Conservation (phyloP, 2,329 filamentous ascomycete species). For the Chalaropsis thielavioides region DNA sequence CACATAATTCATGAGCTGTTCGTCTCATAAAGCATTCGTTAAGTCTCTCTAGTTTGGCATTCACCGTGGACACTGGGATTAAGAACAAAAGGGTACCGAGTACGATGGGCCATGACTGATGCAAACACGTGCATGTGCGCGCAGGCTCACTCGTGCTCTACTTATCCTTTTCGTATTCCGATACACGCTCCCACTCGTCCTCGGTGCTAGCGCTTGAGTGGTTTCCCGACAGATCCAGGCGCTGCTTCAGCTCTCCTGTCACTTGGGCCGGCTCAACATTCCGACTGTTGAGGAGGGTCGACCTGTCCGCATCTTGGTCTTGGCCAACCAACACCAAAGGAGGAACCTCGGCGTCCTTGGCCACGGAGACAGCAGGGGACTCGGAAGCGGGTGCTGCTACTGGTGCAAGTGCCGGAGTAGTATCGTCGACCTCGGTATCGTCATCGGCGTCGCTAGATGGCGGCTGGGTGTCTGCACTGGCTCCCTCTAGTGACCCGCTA, state of each 20-base stretch:
- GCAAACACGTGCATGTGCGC: not conserved
- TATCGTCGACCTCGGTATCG: slow-evolving; percentile 37
- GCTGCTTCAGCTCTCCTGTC: slow-evolving; percentile 36
- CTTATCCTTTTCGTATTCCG: slow-evolving; percentile 52
- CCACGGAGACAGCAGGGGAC: slow-evolving; percentile 16
- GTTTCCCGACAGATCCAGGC: slow-evolving; percentile 28
- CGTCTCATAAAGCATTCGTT: not conserved
- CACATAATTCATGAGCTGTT: not conserved
- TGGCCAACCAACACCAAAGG: not conserved
- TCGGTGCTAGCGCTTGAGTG: slow-evolving; percentile 62
- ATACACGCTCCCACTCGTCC: slow-evolving; percentile 95
- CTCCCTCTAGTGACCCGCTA: not conserved
- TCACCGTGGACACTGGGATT: not conserved
- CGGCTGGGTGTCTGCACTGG: slow-evolving; percentile 22
- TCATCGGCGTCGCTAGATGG: slow-evolving; percentile 26
- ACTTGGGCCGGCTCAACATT: slow-evolving; percentile 31
- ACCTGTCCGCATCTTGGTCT: not conserved
- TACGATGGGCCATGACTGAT: not conserved
- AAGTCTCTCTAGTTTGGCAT: not conserved
- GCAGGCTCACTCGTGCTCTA: slow-evolving; percentile 21
- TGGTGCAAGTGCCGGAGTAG: slow-evolving; percentile 22
- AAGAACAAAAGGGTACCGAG: not conserved
- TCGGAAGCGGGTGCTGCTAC: not conserved
- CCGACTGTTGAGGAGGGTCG: slow-evolving; percentile 19
- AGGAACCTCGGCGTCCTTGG: not conserved